phyloP scores from a whole-genome alignment of 1,139 yeast species.

The Geotrichum macrosporum region DNA sequence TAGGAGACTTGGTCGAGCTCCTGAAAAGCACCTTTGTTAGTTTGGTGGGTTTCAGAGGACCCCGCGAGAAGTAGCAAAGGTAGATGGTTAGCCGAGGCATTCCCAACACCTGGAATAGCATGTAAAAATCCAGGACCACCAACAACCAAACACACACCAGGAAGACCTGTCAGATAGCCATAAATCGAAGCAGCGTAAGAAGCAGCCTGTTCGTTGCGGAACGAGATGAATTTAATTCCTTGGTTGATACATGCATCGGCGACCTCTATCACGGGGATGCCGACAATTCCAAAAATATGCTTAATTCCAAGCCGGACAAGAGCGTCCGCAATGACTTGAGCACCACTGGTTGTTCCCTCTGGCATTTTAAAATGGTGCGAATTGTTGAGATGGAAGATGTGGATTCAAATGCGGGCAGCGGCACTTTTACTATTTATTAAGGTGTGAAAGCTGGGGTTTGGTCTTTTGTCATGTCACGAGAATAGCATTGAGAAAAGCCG shows the following conservation, averaged over 20 bases:
- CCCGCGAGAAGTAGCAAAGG: slow-evolving; percentile 62
- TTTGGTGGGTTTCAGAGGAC: slow-evolving; percentile 46
- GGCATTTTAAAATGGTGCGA: neutral
- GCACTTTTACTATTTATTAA: no score
- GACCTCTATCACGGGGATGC: slow-evolving; percentile 63
- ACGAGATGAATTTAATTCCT: slow-evolving; percentile 53
- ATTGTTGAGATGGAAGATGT: neutral
- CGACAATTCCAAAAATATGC: slow-evolving; percentile 61
- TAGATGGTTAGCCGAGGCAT: slow-evolving; percentile 54
- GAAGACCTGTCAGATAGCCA: slow-evolving; percentile 57
- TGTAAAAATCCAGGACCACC: slow-evolving; percentile 71
- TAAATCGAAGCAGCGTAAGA: slow-evolving; percentile 66
- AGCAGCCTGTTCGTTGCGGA: slow-evolving; percentile 65
- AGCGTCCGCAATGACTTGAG: slow-evolving; percentile 46
- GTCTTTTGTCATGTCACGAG: no score
- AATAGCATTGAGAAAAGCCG: no score
- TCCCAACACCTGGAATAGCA: slow-evolving; percentile 59
- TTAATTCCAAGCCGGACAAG: slow-evolving; percentile 48
- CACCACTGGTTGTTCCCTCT: slow-evolving; percentile 32
- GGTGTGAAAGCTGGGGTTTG: no score
- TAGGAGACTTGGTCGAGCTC: slow-evolving; percentile 58
- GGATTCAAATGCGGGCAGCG: no score
- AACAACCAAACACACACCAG: slow-evolving; percentile 61
- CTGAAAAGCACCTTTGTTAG: slow-evolving; percentile 59
- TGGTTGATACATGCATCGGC: slow-evolving; percentile 50